Conservation (phyloP, 768 basidiomycete species). For the Gymnopilus junonius region DNA sequence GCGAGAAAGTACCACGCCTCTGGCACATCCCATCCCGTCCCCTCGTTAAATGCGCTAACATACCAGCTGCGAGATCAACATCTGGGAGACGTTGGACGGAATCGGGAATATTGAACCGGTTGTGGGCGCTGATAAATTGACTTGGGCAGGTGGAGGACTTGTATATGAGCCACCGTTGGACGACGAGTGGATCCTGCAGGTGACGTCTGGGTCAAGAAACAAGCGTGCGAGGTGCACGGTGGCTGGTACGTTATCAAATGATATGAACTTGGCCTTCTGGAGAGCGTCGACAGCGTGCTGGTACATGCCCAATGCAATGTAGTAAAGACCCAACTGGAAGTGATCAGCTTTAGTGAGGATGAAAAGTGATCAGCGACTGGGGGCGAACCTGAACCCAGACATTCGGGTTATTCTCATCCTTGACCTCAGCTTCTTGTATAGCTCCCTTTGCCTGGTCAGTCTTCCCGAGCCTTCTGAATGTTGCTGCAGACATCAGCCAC, state of each 20-base stretch:
- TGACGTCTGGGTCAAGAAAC: slow-evolving; percentile 54
- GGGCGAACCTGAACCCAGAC: slow-evolving; percentile 91
- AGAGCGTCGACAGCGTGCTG: slow-evolving; percentile 75
- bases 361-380: neutral
- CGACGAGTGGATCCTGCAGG: slow-evolving; percentile 18
- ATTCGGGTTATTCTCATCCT: slow-evolving; percentile 82
- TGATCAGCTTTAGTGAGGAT: neutral
- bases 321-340: slow-evolving; percentile 73
- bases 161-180: neutral
- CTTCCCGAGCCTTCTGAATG: slow-evolving; percentile 88
- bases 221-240: slow-evolving; percentile 78
- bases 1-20: slow-evolving; percentile 96
- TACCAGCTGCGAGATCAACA: slow-evolving; percentile 81
- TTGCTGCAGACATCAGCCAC: slow-evolving; percentile 95
- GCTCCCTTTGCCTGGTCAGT: slow-evolving; percentile 89
- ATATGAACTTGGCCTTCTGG: slow-evolving; percentile 87
- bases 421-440: slow-evolving; percentile 93
- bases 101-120: neutral
- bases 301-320: slow-evolving; percentile 59
- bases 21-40: slow-evolving; percentile 85
- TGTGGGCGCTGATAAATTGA: neutral
- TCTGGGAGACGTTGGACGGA: slow-evolving; percentile 34
- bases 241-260: slow-evolving; percentile 78
- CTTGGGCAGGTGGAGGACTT: neutral
- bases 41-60: slow-evolving; percentile 77